Evolutionary conservation across 1,284 basidiomycete species (phyloP).

Genomic region (Sanghuangporus baumii): DNA sequence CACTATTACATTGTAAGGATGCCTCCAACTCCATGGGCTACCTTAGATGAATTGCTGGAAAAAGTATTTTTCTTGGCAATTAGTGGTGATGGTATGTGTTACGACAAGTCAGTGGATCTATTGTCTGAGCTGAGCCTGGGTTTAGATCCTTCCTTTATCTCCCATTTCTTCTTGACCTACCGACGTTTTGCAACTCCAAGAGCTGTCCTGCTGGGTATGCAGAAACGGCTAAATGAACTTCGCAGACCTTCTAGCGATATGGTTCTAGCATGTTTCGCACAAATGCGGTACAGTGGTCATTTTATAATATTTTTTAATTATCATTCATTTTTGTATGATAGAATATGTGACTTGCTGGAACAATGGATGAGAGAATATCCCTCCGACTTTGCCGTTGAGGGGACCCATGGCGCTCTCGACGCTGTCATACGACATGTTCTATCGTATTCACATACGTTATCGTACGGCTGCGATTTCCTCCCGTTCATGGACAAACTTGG

Average conservation of each 20-base stretch:
- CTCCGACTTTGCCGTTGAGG: conserved; percentile 69
- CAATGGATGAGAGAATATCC: conserved; percentile 69
- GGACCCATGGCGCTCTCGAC: conserved; percentile 61
- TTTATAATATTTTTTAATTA: not conserved
- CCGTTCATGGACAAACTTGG: conserved; percentile 68
- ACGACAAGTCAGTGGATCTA: conserved; percentile 5
- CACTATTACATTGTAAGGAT: not conserved
- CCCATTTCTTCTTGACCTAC: conserved; percentile 75
- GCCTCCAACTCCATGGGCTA: conserved; percentile 63
- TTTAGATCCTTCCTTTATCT: conserved; percentile 66
- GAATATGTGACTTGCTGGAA: conserved; percentile 71
- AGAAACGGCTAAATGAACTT: conserved; percentile 73
- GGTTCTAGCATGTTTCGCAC: conserved; percentile 77
- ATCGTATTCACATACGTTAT: conserved; percentile 70
- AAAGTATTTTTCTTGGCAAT: conserved; percentile 70
- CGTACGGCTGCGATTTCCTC: conserved; percentile 75
- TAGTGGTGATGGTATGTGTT: conserved; percentile 65
- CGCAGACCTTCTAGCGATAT: conserved; percentile 60
- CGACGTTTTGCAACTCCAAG: conserved; percentile 73
- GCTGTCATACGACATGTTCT: conserved; percentile 73
- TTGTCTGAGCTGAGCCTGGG: conserved; percentile 5
- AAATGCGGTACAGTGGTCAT: conserved; percentile 59
- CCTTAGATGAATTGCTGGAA: conserved; percentile 68
- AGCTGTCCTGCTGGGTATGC: conserved; percentile 73
- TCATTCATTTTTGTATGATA: conserved; percentile 24